Conservation (phyloP, 768 basidiomycete genomes). For the Lactarius deliciosus region DNA sequence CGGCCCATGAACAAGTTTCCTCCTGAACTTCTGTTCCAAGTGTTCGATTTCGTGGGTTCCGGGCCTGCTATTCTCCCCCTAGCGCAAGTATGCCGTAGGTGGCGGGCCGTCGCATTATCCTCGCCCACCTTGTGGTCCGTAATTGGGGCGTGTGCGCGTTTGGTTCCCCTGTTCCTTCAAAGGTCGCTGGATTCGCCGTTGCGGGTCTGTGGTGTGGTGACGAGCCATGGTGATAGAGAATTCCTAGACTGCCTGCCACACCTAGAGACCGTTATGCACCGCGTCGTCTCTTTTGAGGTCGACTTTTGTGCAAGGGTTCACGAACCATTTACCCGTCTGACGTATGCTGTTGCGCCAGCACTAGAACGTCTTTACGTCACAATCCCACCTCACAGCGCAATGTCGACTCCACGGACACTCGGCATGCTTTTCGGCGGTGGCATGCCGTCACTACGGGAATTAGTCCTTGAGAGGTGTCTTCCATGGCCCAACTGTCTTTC, state of each 20-base stretch:
- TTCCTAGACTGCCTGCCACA: conserved; percentile 6
- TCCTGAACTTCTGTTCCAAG: conserved; percentile 8
- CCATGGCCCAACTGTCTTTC: conserved; percentile 7
- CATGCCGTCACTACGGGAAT: conserved; percentile 8
- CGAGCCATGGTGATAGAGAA: background rate
- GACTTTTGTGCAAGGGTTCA: background rate
- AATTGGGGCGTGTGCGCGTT: conserved; percentile 2
- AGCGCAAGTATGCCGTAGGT: conserved; percentile 2
- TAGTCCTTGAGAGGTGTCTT: conserved; percentile 9
- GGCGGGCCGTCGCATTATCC: background rate
- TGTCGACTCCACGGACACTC: conserved; percentile 1
- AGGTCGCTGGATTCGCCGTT: background rate
- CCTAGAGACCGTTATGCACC: background rate
- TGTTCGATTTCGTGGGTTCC: conserved; percentile 4
- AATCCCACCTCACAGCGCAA: background rate
- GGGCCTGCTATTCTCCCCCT: conserved; percentile 6
- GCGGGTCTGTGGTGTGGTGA: background rate
- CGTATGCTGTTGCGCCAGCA: conserved; percentile 1
- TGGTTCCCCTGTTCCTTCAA: conserved; percentile 14
- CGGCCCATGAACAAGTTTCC: background rate
- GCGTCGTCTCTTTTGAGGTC: conserved; percentile 1
- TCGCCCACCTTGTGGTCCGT: conserved; percentile 13
- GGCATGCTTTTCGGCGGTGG: conserved; percentile 3
- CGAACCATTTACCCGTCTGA: background rate
- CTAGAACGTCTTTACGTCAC: conserved; percentile 7